phyloP scores from a whole-genome alignment of 176 grass and related monocot species.

The Carex parvula region DNA sequence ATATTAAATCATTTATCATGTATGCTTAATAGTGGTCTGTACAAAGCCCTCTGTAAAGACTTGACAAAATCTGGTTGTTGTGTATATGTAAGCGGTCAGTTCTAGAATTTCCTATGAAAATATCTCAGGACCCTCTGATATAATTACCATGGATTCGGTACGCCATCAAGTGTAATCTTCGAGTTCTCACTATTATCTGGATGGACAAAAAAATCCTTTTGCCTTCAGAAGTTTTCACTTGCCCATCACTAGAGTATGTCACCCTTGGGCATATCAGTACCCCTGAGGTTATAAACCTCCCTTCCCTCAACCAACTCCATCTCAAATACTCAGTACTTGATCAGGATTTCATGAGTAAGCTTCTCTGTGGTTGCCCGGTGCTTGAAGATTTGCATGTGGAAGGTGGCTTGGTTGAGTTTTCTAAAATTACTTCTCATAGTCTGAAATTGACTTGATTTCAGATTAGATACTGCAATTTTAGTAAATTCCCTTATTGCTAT shows the following conservation, averaged over 20 bases:
- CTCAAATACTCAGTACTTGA: not conserved
- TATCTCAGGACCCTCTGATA: not conserved
- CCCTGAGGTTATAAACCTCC: not conserved
- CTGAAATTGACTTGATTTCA: too few species aligned
- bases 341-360: not conserved
- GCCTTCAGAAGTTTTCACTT: not conserved
- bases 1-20: constrained; percentile 5
- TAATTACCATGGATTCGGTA: not conserved
- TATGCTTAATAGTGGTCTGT: not conserved
- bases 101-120: not conserved
- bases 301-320: not conserved
- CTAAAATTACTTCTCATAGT: not conserved
- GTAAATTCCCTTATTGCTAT: too few species aligned
- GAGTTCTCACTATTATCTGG: not conserved
- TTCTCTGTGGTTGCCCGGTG: not conserved
- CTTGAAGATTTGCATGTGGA: not conserved
- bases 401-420: not conserved
- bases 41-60: not conserved
- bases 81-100: not conserved
- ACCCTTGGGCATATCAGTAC: not conserved
- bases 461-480: too few species aligned
- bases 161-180: not conserved
- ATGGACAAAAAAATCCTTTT: not conserved
- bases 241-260: not conserved
- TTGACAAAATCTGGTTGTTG: not conserved